These are phyloP conservation scores for Bruguiera sexangula DNA, from an alignment of 345 rosid species.

Conservation along the genomic window DNA sequence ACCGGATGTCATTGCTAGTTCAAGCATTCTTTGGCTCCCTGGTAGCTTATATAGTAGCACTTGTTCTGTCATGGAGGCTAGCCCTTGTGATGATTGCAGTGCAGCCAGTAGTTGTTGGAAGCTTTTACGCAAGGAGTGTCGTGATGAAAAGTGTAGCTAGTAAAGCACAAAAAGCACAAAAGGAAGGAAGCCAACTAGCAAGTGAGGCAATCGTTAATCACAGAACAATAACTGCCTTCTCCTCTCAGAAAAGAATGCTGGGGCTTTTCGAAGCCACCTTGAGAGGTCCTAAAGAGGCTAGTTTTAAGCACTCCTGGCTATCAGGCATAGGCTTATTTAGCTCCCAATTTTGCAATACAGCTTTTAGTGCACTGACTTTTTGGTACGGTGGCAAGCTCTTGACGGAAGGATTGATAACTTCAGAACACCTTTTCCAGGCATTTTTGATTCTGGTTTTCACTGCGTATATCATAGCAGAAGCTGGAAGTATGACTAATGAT, in stretches of 20 bases:
- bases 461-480: slow-evolving; percentile 67
- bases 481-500: slow-evolving; percentile 68
- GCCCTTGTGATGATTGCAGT: slow-evolving; percentile 56
- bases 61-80: slow-evolving; percentile 53
- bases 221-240: slow-evolving; percentile 69
- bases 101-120: slow-evolving; percentile 59
- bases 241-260: slow-evolving; percentile 58
- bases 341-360: slow-evolving; percentile 57
- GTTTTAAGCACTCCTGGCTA: slow-evolving; percentile 47
- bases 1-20: slow-evolving; percentile 56
- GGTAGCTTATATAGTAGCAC: slow-evolving; percentile 46
- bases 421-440: slow-evolving; percentile 56
- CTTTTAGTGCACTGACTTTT: slow-evolving; percentile 50
- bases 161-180: slow-evolving; percentile 61
- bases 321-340: slow-evolving; percentile 60
- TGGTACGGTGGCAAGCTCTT: slow-evolving; percentile 70
- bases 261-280: slow-evolving; percentile 51
- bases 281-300: slow-evolving; percentile 56
- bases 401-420: slow-evolving; percentile 24
- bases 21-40: slow-evolving; percentile 55
- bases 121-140: slow-evolving; percentile 47
- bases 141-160: slow-evolving; percentile 59
- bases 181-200: slow-evolving; percentile 67
- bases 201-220: slow-evolving; percentile 66
- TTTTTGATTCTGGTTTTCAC: slow-evolving; percentile 51